Evolutionary conservation across 106 monocot genomes (phyloP).

Genomic region (Allium sativum): DNA sequence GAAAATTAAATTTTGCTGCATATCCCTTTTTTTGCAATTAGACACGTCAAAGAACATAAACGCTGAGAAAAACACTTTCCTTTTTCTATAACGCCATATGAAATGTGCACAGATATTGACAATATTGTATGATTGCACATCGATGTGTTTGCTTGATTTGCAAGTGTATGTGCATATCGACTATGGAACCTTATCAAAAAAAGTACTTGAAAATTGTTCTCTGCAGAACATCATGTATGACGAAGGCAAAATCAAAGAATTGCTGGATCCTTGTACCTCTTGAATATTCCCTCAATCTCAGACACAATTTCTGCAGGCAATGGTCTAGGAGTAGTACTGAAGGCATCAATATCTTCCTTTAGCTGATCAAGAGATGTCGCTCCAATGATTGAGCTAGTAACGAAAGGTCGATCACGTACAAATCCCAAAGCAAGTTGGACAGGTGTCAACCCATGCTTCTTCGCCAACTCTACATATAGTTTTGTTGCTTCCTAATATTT

Average conservation of each 20-base stretch:
- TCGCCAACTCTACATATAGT: slow-evolving; percentile 51
- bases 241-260: slow-evolving; percentile 14
- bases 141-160: too few species aligned
- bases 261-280: slow-evolving; percentile 76
- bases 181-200: too few species aligned
- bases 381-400: slow-evolving; percentile 78
- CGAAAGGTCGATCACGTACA: slow-evolving; percentile 66
- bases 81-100: too few species aligned
- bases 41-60: too few species aligned
- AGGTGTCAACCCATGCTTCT: slow-evolving; percentile 60
- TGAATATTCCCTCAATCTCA: slow-evolving; percentile 64
- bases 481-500: slow-evolving; percentile 63
- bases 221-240: too few species aligned
- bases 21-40: too few species aligned
- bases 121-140: too few species aligned
- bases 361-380: slow-evolving; percentile 80
- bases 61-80: too few species aligned
- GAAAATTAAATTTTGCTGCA: too few species aligned
- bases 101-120: too few species aligned
- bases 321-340: slow-evolving; percentile 42
- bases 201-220: too few species aligned
- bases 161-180: too few species aligned
- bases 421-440: slow-evolving; percentile 90
- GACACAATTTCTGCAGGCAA: slow-evolving; percentile 47
- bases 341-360: slow-evolving; percentile 83